Evolutionary conservation across 2,329 filamentous ascomycete genomes (phyloP).

Genomic region (Fusarium udum): DNA sequence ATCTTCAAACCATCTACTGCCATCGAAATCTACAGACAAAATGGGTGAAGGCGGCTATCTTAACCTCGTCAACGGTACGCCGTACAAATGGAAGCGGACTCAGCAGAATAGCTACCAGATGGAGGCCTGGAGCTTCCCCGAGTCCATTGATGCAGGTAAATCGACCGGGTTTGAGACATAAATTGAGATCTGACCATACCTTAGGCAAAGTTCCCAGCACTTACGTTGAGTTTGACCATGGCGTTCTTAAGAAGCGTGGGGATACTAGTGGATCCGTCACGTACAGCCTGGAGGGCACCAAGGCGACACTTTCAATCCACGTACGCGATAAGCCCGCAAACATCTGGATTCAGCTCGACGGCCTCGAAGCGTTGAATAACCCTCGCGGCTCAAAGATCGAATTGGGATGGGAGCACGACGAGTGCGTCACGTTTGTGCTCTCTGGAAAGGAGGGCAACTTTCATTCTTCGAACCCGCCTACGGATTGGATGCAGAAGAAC

Average conservation of each 20-base stretch:
- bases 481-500: conserved; percentile 18
- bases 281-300: background rate
- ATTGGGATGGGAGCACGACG: conserved; percentile 5
- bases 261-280: conserved; percentile 10
- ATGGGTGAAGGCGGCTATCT: conserved; percentile 9
- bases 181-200: background rate
- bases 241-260: background rate
- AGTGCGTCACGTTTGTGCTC: conserved; percentile 4
- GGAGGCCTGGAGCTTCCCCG: conserved; percentile 3
- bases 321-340: conserved; percentile 8
- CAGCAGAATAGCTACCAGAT: conserved; percentile 15
- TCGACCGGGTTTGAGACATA: background rate
- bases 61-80: conserved; percentile 8
- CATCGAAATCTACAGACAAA: background rate
- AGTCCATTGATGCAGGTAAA: conserved; percentile 4
- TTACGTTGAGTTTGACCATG: conserved; percentile 3
- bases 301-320: conserved; percentile 3
- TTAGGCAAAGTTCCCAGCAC: background rate
- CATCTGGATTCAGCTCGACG: conserved; percentile 6
- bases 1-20: background rate
- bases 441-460: background rate
- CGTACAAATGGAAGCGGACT: conserved; percentile 10
- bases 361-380: background rate
- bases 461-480: background rate
- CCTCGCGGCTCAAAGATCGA: conserved; percentile 1